Evolutionary conservation across 148 eudicot species (phyloP).

Genomic region (Agrostemma githago): DNA sequence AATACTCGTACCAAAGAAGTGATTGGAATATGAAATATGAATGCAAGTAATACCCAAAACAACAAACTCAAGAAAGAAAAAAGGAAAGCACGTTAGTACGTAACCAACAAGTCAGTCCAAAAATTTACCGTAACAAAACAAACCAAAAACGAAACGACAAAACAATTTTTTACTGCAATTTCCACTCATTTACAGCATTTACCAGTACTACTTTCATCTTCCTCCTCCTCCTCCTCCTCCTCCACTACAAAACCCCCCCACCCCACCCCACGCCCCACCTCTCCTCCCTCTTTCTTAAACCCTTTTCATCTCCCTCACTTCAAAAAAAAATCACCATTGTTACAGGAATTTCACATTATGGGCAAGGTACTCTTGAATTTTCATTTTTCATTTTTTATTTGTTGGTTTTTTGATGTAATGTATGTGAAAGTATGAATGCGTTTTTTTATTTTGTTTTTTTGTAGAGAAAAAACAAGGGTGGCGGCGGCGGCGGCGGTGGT

Average conservation of each 20-base stretch:
- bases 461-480: neutral
- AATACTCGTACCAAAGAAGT: too few species aligned
- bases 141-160: neutral
- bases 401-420: neutral
- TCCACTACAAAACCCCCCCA: neutral
- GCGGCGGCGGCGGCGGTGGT: too few species aligned
- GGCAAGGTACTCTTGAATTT: neutral
- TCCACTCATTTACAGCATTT: too few species aligned
- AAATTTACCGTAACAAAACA: neutral
- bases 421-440: neutral
- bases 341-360: neutral
- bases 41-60: too few species aligned
- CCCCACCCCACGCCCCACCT: neutral
- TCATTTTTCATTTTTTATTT: neutral
- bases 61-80: too few species aligned
- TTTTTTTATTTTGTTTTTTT: neutral
- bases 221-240: neutral
- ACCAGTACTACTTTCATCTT: neutral
- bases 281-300: neutral
- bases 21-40: too few species aligned
- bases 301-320: neutral
- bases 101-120: constrained; percentile 1
- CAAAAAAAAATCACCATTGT: neutral
- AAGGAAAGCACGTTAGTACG: neutral
- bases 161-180: too few species aligned